Evolutionary conservation across 805 yeast species (phyloP).

Genomic region (Saturnispora silvae): DNA sequence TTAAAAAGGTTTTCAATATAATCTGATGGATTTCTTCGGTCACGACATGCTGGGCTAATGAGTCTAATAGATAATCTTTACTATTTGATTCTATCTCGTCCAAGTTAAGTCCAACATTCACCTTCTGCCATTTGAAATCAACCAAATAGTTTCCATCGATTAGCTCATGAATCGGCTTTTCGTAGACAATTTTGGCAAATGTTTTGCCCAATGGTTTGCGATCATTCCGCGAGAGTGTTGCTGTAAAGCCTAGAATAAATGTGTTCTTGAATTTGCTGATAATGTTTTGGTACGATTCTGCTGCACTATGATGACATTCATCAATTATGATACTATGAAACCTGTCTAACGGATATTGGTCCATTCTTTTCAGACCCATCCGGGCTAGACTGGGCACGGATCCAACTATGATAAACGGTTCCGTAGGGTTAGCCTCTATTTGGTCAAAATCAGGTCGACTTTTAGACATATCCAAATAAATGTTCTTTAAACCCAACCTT

Average conservation of each 20-base stretch:
- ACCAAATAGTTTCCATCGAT: conserved; percentile 58
- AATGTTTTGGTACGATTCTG: conserved; percentile 51
- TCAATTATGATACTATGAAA: conserved; percentile 72
- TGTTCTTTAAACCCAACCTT: conserved; percentile 22
- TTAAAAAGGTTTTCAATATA: conserved; percentile 43
- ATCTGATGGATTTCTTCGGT: conserved; percentile 42
- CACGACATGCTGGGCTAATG: conserved; percentile 47
- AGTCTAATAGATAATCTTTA: conserved; percentile 45
- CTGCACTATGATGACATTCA: conserved; percentile 89
- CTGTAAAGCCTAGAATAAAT: conserved; percentile 75
- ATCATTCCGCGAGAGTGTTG: conserved; percentile 77
- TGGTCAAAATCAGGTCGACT: conserved; percentile 25
- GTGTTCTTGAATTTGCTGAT: conserved; percentile 29
- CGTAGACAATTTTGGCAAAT: conserved; percentile 67
- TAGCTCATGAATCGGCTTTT: conserved; percentile 55
- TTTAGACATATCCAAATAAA: conserved; percentile 55
- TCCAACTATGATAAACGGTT: conserved; percentile 47
- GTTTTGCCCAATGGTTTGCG: conserved; percentile 43
- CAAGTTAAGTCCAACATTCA: conserved; percentile 31
- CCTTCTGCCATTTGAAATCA: conserved; percentile 54
- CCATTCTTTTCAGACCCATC: conserved; percentile 30
- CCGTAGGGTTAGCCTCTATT: conserved; percentile 14
- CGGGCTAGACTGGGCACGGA: conserved; percentile 60
- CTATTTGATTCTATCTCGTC: conserved; percentile 15
- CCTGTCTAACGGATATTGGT: conserved; percentile 42